Evolutionary conservation across 768 basidiomycete species (phyloP), one percentile per base, ranked within the genome.

Genomic region (Tricholoma matsutake): DNA sequence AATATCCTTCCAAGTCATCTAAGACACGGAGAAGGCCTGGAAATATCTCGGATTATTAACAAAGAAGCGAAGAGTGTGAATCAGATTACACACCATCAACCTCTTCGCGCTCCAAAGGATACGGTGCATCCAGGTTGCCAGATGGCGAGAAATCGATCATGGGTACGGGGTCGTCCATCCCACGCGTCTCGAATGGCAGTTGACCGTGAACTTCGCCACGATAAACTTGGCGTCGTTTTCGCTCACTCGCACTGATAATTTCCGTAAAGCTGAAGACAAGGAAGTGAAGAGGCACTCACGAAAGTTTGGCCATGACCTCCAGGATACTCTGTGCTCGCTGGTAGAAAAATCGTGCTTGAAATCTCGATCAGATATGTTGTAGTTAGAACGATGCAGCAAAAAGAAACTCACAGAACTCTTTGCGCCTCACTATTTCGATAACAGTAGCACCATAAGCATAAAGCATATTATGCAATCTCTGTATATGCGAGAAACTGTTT

Each of bases 401-500:
- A 43, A 6, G 32, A 58, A 7, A 72, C 87, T 72, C 62, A 89
- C 93, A 81, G 72, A 96, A 97, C 70, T 96, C 93, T 66, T 92
- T 92, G 58, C 96, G 80, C 60, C 96, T 81, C 2, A 96, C 91
- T 31, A 98, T 86, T 73, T 98, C 96, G 16, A 95, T 82, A 8
- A 97, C 83, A 0, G 94, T 94, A 1, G 92, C 91, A 0, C 92
- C 91, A 72, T 98, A 98, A 0, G 92, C 94, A 68, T 94, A 95
- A 0, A 96, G 72, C 85, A 98, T 91, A 58, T 83, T 87, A 70
- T 96, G 94, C 45, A 98, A 77, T 16, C 96, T 82, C 54, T 89
- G 85, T 13, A 98, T 89, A 73, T 98, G 94, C n/a, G 89, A 82
- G 70, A 98, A 98, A 61, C 89, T 90, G 31, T 86, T 92, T 68